Base-by-base conservation (phyloP, 2,329 filamentous ascomycete species). In the Diplocarpon rosae region DNA sequence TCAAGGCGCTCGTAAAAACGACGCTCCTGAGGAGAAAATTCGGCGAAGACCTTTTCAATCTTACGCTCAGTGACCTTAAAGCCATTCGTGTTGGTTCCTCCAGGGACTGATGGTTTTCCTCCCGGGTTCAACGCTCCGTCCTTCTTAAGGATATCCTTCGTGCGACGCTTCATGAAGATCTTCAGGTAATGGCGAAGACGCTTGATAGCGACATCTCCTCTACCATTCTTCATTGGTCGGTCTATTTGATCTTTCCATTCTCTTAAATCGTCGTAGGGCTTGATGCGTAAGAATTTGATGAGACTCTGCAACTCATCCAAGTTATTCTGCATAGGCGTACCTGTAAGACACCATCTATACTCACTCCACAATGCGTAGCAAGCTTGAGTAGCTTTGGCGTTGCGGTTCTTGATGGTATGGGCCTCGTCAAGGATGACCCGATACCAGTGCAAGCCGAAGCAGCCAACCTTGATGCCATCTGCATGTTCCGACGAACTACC, bases 141-240 rank as follows among this genome's bases (percentile, higher is more conserved):
- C 55, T 87, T 75, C 65, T 92, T 95, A 49, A 98, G 68, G n/a
- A 98, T 86, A 16, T 95, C 88, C 65, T 98, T 98, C 8, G 89
- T 96, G 34, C 92, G 80, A n/a, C 92, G 81, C 69, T 96, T 95
- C 92, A 98, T 98, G 67, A 95, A 95, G 44, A 88, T 90, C 43
- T 85, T 83, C 3, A 98, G 69, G 49, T 94, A 79, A 45, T 83
- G 79, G 54, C 95, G 88, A 28, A 98, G 69, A 36, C 92, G 78
- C 40, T 80, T 76, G 62, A 98, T 93, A 13, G 92, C 90, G 46
- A 96, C 75, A 43, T 89, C 85, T 10, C 90, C 92, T 49, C 84
- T 83, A 7, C 89, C 89, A 49, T 84, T 86, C 67, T 90, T 94
- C 75, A 98, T 78, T 0, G 92, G 92, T 36, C 75, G 69, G 42